phyloP scores from a whole-genome alignment of 2,329 filamentous ascomycete species.

The Pyrenophora seminiperda region DNA sequence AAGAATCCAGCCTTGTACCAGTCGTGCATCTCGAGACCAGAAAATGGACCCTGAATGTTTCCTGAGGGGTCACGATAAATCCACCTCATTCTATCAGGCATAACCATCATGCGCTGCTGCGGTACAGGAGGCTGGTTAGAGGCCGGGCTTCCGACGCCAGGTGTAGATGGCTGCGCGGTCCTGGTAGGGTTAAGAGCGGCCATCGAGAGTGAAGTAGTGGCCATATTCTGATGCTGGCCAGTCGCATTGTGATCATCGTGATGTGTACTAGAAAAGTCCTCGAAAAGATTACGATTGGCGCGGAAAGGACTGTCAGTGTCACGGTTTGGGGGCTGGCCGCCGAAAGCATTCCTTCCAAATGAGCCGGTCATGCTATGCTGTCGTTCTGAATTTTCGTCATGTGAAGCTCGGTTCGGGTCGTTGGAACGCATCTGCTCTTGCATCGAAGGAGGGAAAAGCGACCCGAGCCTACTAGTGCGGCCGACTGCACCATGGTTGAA shows the following conservation, averaged over 20 bases:
- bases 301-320: slow-evolving; percentile 51
- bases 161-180: slow-evolving; percentile 41
- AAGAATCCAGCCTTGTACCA: slow-evolving; percentile 99
- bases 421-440: slow-evolving; percentile 83
- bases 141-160: slow-evolving; percentile 56
- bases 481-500: slow-evolving; percentile 73
- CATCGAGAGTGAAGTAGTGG: slow-evolving; percentile 42
- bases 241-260: slow-evolving; percentile 35
- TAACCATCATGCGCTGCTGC: slow-evolving; percentile 89
- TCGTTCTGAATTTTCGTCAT: slow-evolving; percentile 62
- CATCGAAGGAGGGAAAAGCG: slow-evolving; percentile 85
- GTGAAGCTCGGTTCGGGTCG: slow-evolving; percentile 50
- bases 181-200: slow-evolving; percentile 41
- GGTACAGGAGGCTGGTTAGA: slow-evolving; percentile 69
- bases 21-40: slow-evolving; percentile 97
- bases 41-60: slow-evolving; percentile 91
- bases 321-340: slow-evolving; percentile 40
- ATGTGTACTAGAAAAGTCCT: slow-evolving; percentile 43
- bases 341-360: slow-evolving; percentile 68
- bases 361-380: slow-evolving; percentile 62
- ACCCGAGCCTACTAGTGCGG: slow-evolving; percentile 80
- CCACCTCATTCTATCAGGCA: slow-evolving; percentile 99
- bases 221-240: slow-evolving; percentile 27
- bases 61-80: slow-evolving; percentile 96
- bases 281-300: slow-evolving; percentile 45